Conservation (phyloP, 1,284 basidiomycete genomes). For the Athelia psychrophila region DNA sequence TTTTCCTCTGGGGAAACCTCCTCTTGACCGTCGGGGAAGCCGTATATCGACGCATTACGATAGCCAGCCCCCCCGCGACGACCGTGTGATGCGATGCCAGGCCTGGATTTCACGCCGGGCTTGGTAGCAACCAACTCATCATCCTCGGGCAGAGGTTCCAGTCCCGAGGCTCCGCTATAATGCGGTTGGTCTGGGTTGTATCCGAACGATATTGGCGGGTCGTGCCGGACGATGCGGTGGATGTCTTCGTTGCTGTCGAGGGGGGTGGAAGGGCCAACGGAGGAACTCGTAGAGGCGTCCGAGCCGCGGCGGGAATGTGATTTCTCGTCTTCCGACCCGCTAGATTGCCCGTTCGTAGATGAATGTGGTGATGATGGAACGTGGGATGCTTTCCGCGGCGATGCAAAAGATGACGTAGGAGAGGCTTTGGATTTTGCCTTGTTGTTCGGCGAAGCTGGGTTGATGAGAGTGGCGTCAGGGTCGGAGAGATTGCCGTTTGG, state of each 20-base stretch:
- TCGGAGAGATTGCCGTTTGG: slow-evolving; percentile 19
- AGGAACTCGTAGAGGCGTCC: background rate
- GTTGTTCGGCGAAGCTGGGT: background rate
- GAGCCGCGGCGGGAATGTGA: background rate
- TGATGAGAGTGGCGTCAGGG: background rate
- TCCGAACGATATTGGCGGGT: slow-evolving; percentile 41
- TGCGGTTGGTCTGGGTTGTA: slow-evolving; percentile 39
- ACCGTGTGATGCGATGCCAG: no score
- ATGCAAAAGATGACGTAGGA: background rate
- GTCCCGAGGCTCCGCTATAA: slow-evolving; percentile 18
- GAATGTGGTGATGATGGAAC: no score
- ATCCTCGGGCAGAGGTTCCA: slow-evolving; percentile 53
- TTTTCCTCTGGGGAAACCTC: no score
- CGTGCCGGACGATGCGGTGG: slow-evolving; percentile 31
- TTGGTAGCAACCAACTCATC: slow-evolving; percentile 26
- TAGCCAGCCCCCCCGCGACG: no score
- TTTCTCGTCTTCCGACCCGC: background rate
- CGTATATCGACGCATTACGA: no score
- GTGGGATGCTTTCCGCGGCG: no score
- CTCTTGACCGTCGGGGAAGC: no score
- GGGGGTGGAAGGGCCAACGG: background rate
- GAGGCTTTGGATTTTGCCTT: background rate
- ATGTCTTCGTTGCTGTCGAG: background rate
- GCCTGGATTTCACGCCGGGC: no score
- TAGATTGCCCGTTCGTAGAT: background rate